A percentile compares a stretch with the other conserved stretches of the same genome.
Conservation (phyloP, 148 eudicot genomes). For the Fagopyrum homotropicum region DNA sequence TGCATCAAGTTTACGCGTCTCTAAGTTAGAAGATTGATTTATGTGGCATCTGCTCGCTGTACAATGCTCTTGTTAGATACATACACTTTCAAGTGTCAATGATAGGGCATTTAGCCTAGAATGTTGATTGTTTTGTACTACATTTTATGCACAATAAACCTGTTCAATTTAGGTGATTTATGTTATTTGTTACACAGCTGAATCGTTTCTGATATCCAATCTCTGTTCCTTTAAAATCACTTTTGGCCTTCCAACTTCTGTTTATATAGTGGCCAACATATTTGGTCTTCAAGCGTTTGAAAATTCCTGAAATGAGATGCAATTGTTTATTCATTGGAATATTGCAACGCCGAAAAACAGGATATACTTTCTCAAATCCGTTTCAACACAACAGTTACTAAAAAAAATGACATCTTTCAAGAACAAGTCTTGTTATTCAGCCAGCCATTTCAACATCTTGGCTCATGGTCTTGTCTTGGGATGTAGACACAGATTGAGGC, state of each 20-base stretch:
- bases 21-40: neutral
- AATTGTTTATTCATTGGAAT: neutral
- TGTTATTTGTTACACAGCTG: neutral
- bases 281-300: neutral
- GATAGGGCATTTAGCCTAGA: neutral
- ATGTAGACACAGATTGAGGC: slow-evolving; percentile 23
- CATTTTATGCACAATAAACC: neutral
- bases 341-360: neutral
- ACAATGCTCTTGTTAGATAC: neutral
- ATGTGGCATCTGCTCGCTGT: neutral
- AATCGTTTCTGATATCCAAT: neutral
- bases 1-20: neutral
- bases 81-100: neutral
- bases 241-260: too few relatives aligned
- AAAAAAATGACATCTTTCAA: neutral
- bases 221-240: neutral
- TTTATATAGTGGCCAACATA: too few relatives aligned
- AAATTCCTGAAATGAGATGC: neutral
- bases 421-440: slow-evolving; percentile 17
- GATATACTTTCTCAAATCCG: neutral
- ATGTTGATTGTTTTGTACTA: neutral
- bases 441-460: slow-evolving; percentile 48
- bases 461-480: slow-evolving; percentile 36
- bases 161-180: neutral
- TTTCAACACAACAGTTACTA: neutral